Percentiles rank a stretch among this genome's conserved stretches.
Evolutionary conservation across 192 early-diverging fungal species (phyloP).

Genomic region (Coemansia sp.): DNA sequence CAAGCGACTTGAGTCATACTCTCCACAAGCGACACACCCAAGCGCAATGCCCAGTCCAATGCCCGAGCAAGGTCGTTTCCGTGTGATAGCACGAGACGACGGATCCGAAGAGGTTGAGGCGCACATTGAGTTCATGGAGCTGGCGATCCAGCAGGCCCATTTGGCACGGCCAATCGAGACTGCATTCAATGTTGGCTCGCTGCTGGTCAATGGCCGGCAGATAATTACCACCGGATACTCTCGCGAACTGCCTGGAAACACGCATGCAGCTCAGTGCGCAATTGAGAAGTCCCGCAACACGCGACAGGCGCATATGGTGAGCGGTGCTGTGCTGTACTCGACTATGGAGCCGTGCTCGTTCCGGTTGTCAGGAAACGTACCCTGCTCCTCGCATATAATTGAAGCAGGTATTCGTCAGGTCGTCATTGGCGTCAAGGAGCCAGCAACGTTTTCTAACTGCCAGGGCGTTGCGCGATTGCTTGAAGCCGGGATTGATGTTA

Average conservation of each 20-base stretch:
- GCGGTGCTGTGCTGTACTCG: conserved; percentile 77
- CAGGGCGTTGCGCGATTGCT: conserved; percentile 68
- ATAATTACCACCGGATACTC: conserved; percentile 86
- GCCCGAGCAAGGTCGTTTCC: conserved; percentile 2
- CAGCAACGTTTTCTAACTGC: conserved; percentile 80
- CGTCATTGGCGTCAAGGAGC: conserved; percentile 91
- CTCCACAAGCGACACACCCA: too few species aligned
- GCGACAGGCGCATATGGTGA: conserved; percentile 22
- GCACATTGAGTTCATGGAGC: conserved; percentile 70
- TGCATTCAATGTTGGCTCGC: conserved; percentile 93
- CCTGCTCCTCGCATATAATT: conserved; percentile 73
- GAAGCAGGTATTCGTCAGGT: conserved; percentile 66
- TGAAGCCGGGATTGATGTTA: conserved; percentile 74
- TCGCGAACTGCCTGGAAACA: conserved; percentile 92
- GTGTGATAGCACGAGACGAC: conserved; percentile 37
- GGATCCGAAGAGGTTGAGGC: conserved; percentile 45
- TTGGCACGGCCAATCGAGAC: conserved; percentile 69
- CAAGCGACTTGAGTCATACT: too few species aligned
- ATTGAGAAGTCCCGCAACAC: conserved; percentile 68
- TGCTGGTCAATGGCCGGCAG: conserved; percentile 55
- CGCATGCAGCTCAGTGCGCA: conserved; percentile 91
- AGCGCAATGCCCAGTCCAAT: conserved; percentile 2
- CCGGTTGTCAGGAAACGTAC: conserved; percentile 78
- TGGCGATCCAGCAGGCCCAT: conserved; percentile 82
- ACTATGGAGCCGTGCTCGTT: conserved; percentile 98